phyloP scores from a whole-genome alignment of 192 early-diverging fungal genomes.

The Phlyctochytrium arcticum region DNA sequence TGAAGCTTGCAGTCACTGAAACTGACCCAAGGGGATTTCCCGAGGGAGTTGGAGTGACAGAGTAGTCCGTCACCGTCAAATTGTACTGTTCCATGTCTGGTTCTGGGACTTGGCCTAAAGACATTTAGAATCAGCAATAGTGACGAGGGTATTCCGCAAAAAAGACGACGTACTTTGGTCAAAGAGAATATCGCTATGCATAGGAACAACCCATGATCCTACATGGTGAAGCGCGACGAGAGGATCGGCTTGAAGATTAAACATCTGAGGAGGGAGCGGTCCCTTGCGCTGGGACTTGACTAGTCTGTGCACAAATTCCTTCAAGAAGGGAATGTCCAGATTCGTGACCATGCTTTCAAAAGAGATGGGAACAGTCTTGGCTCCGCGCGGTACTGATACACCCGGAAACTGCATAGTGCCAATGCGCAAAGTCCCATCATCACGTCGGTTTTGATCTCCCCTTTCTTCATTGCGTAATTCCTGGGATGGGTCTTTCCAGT shows the following conservation, averaged over 20 bases:
- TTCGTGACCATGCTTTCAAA: conserved; percentile 7
- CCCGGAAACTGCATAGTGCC: conserved; percentile 24
- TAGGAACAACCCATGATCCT: conserved; percentile 26
- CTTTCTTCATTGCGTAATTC: not conserved
- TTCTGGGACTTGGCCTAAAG: conserved; percentile 1
- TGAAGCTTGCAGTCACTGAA: conserved; percentile 3
- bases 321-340: conserved; percentile 10
- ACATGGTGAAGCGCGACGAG: conserved; percentile 7
- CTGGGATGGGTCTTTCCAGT: not conserved
- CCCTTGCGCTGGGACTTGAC: not conserved
- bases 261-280: conserved; percentile 1
- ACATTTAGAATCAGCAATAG: not conserved
- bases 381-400: conserved; percentile 2
- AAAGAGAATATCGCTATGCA: conserved; percentile 7
- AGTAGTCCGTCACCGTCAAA: not conserved
- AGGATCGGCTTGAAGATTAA: conserved; percentile 14
- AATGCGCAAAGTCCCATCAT: too few relatives aligned
- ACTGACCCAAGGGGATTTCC: not conserved
- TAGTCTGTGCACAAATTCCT: not conserved
- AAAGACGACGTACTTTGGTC: conserved; percentile 8
- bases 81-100: conserved; percentile 8
- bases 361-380: conserved; percentile 2
- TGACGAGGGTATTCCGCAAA: not conserved
- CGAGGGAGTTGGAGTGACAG: not conserved
- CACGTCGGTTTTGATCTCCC: too few relatives aligned